These are phyloP conservation scores for Rosa multiflora DNA, from an alignment of 306 rosid genomes.

Conservation along the genomic window DNA sequence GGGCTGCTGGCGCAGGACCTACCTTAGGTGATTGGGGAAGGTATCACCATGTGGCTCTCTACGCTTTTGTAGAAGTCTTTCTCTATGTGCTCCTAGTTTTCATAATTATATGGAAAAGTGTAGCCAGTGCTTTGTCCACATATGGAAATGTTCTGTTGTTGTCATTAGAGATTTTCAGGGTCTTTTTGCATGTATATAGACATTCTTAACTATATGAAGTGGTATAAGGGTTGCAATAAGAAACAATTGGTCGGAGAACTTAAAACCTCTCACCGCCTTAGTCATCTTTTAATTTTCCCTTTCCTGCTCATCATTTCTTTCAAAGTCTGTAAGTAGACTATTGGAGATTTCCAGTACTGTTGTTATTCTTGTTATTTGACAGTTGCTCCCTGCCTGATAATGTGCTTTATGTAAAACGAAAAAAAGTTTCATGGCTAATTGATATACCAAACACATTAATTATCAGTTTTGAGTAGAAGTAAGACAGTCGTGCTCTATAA, in stretches of 20 bases:
- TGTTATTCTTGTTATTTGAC: background rate
- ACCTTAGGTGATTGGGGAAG: constrained; percentile 99
- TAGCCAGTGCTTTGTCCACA: background rate
- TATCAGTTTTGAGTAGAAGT: background rate
- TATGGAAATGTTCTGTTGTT: background rate
- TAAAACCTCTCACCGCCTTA: background rate
- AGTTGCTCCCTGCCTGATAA: background rate
- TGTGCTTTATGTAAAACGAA: background rate
- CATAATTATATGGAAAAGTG: background rate
- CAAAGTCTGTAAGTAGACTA: background rate
- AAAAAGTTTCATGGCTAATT: background rate
- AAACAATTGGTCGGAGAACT: background rate
- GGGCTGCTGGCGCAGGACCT: constrained; percentile 97
- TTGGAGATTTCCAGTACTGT: background rate
- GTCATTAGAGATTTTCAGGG: constrained; percentile 2
- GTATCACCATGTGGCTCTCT: constrained; percentile 27
- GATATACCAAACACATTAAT: background rate
- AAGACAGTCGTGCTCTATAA: background rate
- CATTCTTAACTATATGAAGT: background rate
- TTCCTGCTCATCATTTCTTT: background rate
- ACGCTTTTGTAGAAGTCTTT: background rate
- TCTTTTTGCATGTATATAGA: background rate
- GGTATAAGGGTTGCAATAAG: background rate
- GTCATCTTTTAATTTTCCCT: background rate
- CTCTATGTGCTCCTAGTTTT: background rate